Conservation (phyloP, 768 basidiomycete species). For the Tulasnella sp. region DNA sequence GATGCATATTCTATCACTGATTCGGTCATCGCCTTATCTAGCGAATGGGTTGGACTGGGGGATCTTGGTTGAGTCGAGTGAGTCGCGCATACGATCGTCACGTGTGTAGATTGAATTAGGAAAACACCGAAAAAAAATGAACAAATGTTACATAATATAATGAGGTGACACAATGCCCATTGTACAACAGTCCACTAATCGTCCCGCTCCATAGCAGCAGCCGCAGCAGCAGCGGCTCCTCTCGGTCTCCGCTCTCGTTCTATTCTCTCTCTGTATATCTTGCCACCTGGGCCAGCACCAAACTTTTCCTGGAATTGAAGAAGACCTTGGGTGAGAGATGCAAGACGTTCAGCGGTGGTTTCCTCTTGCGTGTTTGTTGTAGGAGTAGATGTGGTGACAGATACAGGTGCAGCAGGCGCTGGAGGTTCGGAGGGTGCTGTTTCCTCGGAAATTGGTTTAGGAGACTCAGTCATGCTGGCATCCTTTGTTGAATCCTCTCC, state of each 20-base stretch:
- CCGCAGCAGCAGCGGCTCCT: conserved; percentile 13
- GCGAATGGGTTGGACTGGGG: no score
- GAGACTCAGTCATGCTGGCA: neutral
- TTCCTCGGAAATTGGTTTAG: conserved; percentile 1
- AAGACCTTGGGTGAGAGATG: conserved; percentile 16
- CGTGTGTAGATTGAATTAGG: no score
- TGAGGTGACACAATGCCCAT: neutral
- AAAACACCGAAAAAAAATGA: neutral
- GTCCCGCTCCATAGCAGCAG: conserved; percentile 9
- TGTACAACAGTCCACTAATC: neutral
- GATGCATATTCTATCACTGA: conserved; percentile 12
- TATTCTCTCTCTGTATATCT: conserved; percentile 14
- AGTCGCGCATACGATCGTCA: no score
- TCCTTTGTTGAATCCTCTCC: conserved; percentile 1
- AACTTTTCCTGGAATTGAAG: conserved; percentile 17
- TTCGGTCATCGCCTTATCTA: no score
- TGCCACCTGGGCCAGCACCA: conserved; percentile 16
- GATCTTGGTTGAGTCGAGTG: no score
- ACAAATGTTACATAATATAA: neutral
- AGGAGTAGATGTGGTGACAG: neutral
- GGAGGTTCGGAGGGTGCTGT: neutral
- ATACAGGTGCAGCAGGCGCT: neutral
- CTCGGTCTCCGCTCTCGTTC: conserved; percentile 10
- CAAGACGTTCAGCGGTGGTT: conserved; percentile 15
- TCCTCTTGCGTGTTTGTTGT: conserved; percentile 5